Conservation (phyloP, 129 eudicot species). For the Chrysanthemum makinoi region DNA sequence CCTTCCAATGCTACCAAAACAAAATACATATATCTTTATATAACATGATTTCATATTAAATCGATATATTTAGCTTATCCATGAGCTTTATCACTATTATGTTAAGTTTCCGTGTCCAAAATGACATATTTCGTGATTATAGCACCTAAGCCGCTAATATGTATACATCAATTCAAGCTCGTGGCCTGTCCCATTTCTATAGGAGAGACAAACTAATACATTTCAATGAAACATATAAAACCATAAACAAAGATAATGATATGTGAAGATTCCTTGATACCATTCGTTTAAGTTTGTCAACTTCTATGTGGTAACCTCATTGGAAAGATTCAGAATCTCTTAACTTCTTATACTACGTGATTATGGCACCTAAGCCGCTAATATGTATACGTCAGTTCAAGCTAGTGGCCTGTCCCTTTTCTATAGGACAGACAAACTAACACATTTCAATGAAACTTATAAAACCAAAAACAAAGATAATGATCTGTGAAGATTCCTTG, state of each 20-base stretch:
- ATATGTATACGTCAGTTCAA: not conserved
- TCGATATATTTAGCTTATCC: not conserved
- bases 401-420: not conserved
- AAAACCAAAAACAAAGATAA: not conserved
- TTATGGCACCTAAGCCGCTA: not conserved
- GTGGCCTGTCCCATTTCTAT: not conserved
- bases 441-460: no score
- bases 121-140: not conserved
- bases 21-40: not conserved
- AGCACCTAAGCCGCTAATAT: not conserved
- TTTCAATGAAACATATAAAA: no score
- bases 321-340: conserved; percentile 25
- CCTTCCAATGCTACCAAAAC: conserved; percentile 31
- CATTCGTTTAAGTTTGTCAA: conserved; percentile 2
- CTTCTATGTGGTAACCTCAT: conserved; percentile 16
- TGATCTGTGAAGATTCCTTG: not conserved
- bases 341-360: no score
- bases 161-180: not conserved
- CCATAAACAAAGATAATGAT: not conserved
- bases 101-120: not conserved
- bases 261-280: conserved; percentile 5
- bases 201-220: no score
- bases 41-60: not conserved
- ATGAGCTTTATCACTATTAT: no score
- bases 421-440: not conserved